Percentiles rank a stretch among this genome's conserved stretches.
Evolutionary conservation across 2,329 filamentous ascomycete species (phyloP).

Genomic region (Diaporthe sp.): DNA sequence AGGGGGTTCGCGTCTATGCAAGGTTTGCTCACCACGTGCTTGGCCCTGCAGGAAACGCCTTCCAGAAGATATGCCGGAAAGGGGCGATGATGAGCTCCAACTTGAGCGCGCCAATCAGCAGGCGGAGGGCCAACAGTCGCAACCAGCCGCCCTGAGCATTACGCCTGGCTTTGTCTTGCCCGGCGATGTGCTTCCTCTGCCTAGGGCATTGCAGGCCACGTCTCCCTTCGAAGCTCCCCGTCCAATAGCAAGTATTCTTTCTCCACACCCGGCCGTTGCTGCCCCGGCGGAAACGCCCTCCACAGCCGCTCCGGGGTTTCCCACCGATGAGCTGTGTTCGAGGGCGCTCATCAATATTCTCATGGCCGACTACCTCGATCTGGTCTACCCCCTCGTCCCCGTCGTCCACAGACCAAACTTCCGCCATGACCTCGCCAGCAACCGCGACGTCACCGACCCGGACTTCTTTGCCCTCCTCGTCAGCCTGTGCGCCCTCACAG

Average conservation of each 20-base stretch:
- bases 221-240: background rate
- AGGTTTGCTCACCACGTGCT: background rate
- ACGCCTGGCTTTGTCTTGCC: slow-evolving; percentile 4
- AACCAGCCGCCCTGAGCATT: background rate
- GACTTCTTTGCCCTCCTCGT: slow-evolving; percentile 46
- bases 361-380: slow-evolving; percentile 45
- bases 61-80: background rate
- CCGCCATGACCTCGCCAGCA: slow-evolving; percentile 41
- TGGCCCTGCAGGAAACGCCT: background rate
- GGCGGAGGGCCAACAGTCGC: background rate
- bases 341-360: slow-evolving; percentile 42
- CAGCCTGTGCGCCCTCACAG: slow-evolving; percentile 43
- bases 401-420: slow-evolving; percentile 45
- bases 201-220: background rate
- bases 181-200: slow-evolving; percentile 16
- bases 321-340: slow-evolving; percentile 46
- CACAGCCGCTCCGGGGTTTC: slow-evolving; percentile 34
- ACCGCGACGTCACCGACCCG: slow-evolving; percentile 42
- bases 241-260: background rate
- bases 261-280: background rate
- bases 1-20: background rate
- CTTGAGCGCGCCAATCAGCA: background rate
- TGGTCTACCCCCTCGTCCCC: slow-evolving; percentile 45
- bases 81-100: background rate
- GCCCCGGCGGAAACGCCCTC: background rate